Conservation (phyloP, 345 rosid species). For the Dipteronia dyeriana region DNA sequence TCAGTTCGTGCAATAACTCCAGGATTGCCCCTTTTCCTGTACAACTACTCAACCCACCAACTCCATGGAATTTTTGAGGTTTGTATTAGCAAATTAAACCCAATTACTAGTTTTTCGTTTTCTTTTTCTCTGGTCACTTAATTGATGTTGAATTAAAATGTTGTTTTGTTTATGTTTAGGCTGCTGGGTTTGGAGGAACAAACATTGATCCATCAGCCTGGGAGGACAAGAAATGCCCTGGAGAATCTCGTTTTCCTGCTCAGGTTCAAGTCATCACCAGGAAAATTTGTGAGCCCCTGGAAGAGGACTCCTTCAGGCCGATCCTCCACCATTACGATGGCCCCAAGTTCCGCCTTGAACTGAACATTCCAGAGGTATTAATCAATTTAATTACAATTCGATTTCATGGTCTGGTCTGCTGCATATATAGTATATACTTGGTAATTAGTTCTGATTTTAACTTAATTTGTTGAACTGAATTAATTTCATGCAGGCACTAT, state of each 20-base stretch:
- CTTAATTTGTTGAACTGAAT: neutral
- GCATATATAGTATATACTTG: neutral
- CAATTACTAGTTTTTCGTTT: too few relatives aligned
- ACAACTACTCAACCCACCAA: constrained; percentile 98
- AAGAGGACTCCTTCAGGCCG: constrained; percentile 98
- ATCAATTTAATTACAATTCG: neutral
- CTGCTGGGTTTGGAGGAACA: constrained; percentile 95
- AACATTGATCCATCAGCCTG: constrained; percentile 94
- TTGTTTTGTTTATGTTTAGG: constrained; percentile 40
- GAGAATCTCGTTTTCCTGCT: constrained; percentile 98
- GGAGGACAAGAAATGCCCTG: constrained; percentile 90
- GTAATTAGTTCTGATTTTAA: neutral
- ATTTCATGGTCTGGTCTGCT: neutral
- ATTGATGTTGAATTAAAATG: too few relatives aligned
- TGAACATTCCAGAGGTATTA: constrained; percentile 84
- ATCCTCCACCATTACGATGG: constrained; percentile 98
- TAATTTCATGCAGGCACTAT: constrained; percentile 58
- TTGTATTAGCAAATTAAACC: neutral
- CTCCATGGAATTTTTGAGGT: constrained; percentile 97
- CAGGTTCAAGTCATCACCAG: constrained; percentile 89
- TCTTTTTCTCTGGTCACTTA: too few relatives aligned
- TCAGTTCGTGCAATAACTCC: constrained; percentile 98
- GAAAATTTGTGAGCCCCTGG: constrained; percentile 82
- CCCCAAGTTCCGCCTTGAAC: constrained; percentile 96
- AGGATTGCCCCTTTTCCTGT: constrained; percentile 93